Percentiles rank a stretch among this genome's conserved stretches.
Evolutionary conservation across 225 moss, liverwort and hornwort species (phyloP).

Genomic region (Physcomitrellopsis africana): DNA sequence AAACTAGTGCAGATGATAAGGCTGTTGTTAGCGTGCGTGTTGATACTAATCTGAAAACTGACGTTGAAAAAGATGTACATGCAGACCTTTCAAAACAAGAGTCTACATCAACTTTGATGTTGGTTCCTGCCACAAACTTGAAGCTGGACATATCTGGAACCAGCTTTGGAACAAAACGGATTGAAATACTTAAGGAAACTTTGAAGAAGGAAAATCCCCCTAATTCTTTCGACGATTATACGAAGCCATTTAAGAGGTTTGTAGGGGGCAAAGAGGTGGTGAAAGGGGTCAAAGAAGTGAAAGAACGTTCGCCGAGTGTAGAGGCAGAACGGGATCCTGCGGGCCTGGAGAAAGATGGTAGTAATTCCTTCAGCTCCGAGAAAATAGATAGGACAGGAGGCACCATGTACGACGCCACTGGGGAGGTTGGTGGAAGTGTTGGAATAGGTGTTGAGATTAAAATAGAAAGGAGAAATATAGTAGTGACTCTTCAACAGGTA

Average conservation of each 20-base stretch:
- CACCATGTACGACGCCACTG: constrained; percentile 18
- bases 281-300: constrained; percentile 52
- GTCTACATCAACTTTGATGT: constrained; percentile 31
- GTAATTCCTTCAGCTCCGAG: constrained; percentile 29
- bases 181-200: constrained; percentile 79
- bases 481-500: constrained; percentile 60
- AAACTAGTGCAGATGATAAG: constrained; percentile 43
- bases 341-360: constrained; percentile 32
- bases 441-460: constrained; percentile 27
- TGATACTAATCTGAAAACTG: constrained; percentile 28
- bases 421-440: constrained; percentile 40
- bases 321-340: constrained; percentile 36
- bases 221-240: constrained; percentile 72
- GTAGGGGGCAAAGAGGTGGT: constrained; percentile 73
- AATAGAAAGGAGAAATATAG: constrained; percentile 35
- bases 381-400: constrained; percentile 34
- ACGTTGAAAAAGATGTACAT: constrained; percentile 42
- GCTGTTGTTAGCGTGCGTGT: constrained; percentile 17
- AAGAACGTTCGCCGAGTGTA: constrained; percentile 44
- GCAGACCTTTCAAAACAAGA: constrained; percentile 42
- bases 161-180: constrained; percentile 65
- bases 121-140: constrained; percentile 30
- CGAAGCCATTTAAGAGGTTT: constrained; percentile 82
- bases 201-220: constrained; percentile 68
- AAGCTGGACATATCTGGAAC: constrained; percentile 54